Evolutionary conservation across 495 filamentous ascomycete species (phyloP).

Genomic region (Penicillium parvum): DNA sequence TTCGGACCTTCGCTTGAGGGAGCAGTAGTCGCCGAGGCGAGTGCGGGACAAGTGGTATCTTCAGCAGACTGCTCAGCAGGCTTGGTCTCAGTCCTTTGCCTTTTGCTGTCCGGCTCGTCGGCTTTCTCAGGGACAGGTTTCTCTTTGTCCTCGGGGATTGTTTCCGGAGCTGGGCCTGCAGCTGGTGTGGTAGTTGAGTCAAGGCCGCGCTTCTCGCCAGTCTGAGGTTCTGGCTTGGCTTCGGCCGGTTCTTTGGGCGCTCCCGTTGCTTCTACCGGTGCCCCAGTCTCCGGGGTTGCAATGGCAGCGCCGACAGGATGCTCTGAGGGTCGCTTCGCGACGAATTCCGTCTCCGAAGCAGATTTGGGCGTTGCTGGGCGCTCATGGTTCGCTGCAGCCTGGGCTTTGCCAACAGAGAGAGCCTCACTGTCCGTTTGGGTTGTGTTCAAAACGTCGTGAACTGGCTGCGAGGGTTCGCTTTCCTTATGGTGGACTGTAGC

Average conservation of each 20-base stretch:
- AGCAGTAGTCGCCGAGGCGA: conserved; percentile 3
- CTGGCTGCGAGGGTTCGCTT: conserved; percentile 14
- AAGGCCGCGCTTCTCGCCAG: conserved; percentile 33
- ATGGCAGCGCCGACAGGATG: conserved; percentile 4
- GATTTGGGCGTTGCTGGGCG: conserved; percentile 9
- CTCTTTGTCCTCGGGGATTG: conserved; percentile 2
- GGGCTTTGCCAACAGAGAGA: conserved; percentile 4
- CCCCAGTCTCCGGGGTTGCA: conserved; percentile 8
- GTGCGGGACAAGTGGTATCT: conserved; percentile 11
- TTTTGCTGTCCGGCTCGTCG: conserved; percentile 23
- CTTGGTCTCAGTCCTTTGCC: conserved; percentile 25
- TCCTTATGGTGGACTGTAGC: conserved; percentile 7
- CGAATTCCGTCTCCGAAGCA: conserved; percentile 1
- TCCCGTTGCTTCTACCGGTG: background rate
- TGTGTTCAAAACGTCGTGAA: conserved; percentile 14
- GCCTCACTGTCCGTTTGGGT: conserved; percentile 16
- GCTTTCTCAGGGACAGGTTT: conserved; percentile 11
- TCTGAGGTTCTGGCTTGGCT: conserved; percentile 12
- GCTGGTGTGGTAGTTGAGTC: conserved; percentile 12
- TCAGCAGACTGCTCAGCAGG: conserved; percentile 4
- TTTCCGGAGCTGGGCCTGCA: background rate
- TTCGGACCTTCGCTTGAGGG: conserved; percentile 24
- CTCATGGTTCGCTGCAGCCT: conserved; percentile 7
- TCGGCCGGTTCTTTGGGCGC: conserved; percentile 6
- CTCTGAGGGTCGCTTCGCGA: conserved; percentile 1